These are phyloP conservation scores for Hylodesmum podocarpum DNA, from an alignment of 306 rosid species.

Conservation along the genomic window DNA sequence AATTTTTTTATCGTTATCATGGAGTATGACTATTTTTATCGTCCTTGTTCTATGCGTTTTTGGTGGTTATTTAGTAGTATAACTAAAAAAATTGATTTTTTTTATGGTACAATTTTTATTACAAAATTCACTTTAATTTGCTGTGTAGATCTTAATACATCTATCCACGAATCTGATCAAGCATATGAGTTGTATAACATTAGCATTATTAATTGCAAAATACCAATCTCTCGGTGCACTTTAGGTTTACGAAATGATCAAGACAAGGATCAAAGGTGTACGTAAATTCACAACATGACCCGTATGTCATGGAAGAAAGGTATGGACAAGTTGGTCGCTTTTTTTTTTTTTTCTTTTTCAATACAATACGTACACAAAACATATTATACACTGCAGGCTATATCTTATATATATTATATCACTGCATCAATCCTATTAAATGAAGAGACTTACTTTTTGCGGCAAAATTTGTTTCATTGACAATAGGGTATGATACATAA, in stretches of 20 bases:
- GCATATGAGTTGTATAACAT: neutral
- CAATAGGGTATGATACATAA: too few species aligned
- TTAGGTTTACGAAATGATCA: conserved; percentile 4
- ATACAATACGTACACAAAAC: conserved; percentile 9
- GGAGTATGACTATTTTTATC: too few species aligned
- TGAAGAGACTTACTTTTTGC: too few species aligned
- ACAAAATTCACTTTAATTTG: neutral
- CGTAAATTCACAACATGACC: conserved; percentile 9
- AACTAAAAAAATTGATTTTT: too few species aligned
- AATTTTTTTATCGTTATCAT: too few species aligned
- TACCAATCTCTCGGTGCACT: neutral
- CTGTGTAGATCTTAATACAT: neutral
- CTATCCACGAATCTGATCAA: neutral
- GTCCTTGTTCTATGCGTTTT: too few species aligned
- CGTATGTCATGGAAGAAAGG: conserved; percentile 6
- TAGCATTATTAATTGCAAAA: neutral
- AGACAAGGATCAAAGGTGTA: neutral
- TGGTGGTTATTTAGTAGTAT: too few species aligned
- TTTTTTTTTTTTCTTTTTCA: neutral
- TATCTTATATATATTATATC: neutral
- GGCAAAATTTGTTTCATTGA: too few species aligned
- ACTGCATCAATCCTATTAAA: too few species aligned
- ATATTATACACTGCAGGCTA: conserved; percentile 5
- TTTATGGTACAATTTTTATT: neutral
- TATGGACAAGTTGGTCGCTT: conserved; percentile 21